Base-by-base conservation (phyloP, 345 rosid species). In the Cardiospermum halicacabum region DNA sequence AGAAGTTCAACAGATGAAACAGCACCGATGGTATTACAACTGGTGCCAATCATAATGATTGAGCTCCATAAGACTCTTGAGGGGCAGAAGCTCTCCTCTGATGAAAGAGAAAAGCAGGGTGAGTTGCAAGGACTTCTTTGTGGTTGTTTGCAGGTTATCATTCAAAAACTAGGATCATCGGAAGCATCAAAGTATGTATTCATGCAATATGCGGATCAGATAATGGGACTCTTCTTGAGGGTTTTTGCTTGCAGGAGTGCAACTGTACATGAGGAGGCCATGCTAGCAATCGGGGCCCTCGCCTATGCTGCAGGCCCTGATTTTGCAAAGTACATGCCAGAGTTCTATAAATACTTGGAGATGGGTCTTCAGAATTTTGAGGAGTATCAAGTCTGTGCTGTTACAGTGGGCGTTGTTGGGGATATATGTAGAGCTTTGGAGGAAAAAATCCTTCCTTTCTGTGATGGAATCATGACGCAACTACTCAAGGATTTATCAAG, bases 361-460 rank as follows among this genome's bases (percentile, higher is more conserved):
- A 75, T 79, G 84, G 93, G 93, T 58, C 93, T 84, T 69, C 93
- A 84, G 65, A 87, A 87, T 77, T 87, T 82, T 55, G 90, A 85
- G 76, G 89, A 85, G 62, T 85, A 85, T 62, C 90, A 85, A 34
- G 81, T 77, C 11, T 77, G 93, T 64, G 85, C 86, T 55, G 85
- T 87, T 24, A 87, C 93, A 6, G 90, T 87, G 36, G 93, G 93
- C 30, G 93, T 87, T 37, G 86, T 87, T 34, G 90, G 93, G 6
- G 93, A 87, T 70, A 63, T 79, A 36, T 82, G 86, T 66, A 74
- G 93, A 60, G 93, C 93, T 12, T 56, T 87, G 64, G 93, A 87
- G 72, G 88, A 82, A 59, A 81, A 76, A 67, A 73, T 82, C 55
- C 66, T 82, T 31, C 93, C 90, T 50, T 84, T 81, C 48, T 87